Evolutionary conservation across 179 eudicot genomes (phyloP), one percentile per base, ranked within the genome.

Genomic region (Carnegiea gigantea): DNA sequence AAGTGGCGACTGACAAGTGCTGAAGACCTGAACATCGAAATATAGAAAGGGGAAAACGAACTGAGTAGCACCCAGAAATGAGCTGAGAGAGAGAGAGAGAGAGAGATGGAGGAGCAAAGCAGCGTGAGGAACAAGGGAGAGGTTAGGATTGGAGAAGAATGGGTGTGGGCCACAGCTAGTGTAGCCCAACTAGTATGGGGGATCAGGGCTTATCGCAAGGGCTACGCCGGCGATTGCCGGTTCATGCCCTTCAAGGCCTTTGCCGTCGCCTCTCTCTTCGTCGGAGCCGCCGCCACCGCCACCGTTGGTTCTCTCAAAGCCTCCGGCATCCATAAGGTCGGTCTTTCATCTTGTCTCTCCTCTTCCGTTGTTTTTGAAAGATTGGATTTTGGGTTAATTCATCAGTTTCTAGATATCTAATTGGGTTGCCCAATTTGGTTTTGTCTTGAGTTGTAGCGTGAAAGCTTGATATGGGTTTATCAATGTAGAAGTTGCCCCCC

Each of bases 201-300:
- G 1, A 85, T 90, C 20, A 80, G 81, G 57, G 73, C 87, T 8
- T 85, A 13, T 64, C 86, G 88, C 51, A 89, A 73, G 78, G 95
- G 93, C 44, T 86, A 79, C 77, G 77, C 86, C 79, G 95, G 94
- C 40, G 88, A 89, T 51, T 71, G 76, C 65, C 87, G 81, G 60
- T 62, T 89, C 23, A 91, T 92, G 97, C 95, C 97, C 3, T 26
- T 92, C n/a, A 92, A 92, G 76, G 97, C 97, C 64, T 91, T 92
- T 78, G 86, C 84, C 76, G 90, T 92, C 62, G 92, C 93, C 67
- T 89, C 97, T 51, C 92, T 93, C 83, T 91, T 93, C 79, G 90
- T 93, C 81, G 95, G 97, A 28, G 89, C 93, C 75, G 57, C 73
- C 80, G 90, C 95, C 78, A 68, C 93, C 62, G 87, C 94, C 81